Evolutionary conservation across 1,284 basidiomycete species (phyloP).

Genomic region (Boletus holoroseus): DNA sequence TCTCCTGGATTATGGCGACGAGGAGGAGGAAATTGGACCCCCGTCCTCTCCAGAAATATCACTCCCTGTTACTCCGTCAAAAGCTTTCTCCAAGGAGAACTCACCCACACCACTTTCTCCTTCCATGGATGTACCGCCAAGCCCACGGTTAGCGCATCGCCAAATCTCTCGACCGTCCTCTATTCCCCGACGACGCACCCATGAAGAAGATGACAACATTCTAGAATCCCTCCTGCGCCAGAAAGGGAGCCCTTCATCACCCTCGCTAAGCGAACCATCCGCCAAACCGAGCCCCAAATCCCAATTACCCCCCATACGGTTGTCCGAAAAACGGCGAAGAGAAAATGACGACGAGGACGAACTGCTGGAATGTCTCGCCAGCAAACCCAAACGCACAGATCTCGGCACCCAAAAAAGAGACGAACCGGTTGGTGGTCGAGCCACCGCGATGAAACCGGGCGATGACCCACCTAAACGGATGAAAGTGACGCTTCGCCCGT

Average conservation of each 20-base stretch:
- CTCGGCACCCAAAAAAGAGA: constrained; percentile 37
- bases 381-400: constrained; percentile 51
- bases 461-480: constrained; percentile 73
- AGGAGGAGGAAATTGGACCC: constrained; percentile 30
- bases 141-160: constrained; percentile 41
- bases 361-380: constrained; percentile 48
- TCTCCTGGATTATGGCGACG: constrained; percentile 70
- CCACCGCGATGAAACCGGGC: constrained; percentile 39
- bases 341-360: constrained; percentile 74
- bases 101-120: constrained; percentile 23
- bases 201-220: constrained; percentile 46
- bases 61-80: constrained; percentile 8
- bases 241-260: constrained; percentile 40
- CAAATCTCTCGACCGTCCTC: constrained; percentile 35
- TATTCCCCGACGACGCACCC: constrained; percentile 37
- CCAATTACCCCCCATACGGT: constrained; percentile 37
- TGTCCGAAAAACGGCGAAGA: constrained; percentile 69
- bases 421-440: constrained; percentile 24
- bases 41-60: constrained; percentile 19
- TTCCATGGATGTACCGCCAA: constrained; percentile 32
- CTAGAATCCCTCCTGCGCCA: constrained; percentile 49
- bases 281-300: constrained; percentile 36
- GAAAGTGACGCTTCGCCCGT: constrained; percentile 62
- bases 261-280: constrained; percentile 34
- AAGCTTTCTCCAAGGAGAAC: constrained; percentile 13